Evolutionary conservation across 108 stramenopile genomes (phyloP).

Genomic region (Chaetoceros tenuissimus): DNA sequence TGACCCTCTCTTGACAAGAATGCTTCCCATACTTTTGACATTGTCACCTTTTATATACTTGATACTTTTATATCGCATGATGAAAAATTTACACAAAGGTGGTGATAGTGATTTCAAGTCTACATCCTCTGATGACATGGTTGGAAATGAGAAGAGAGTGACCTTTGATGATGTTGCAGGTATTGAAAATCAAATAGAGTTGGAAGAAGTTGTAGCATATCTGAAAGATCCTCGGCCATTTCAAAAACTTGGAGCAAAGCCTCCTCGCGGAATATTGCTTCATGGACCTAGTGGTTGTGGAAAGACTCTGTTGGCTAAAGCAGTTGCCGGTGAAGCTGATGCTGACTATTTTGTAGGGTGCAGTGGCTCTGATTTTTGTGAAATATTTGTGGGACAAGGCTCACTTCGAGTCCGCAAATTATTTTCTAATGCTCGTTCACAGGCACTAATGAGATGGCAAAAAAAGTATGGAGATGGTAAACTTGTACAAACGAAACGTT

Average conservation of each 20-base stretch:
- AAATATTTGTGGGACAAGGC: slow-evolving; percentile 83
- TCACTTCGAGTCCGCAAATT: slow-evolving; percentile 81
- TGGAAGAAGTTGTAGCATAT: slow-evolving; percentile 80
- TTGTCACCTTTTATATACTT: neutral
- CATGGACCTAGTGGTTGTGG: slow-evolving; percentile 80
- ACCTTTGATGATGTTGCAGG: slow-evolving; percentile 93
- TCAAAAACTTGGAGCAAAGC: slow-evolving; percentile 41
- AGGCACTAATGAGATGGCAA: slow-evolving; percentile 23
- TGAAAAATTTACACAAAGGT: neutral
- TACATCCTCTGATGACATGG: neutral
- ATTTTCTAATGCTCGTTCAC: slow-evolving; percentile 58
- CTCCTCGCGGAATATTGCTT: slow-evolving; percentile 68
- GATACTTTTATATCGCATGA: neutral
- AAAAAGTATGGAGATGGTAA: neutral
- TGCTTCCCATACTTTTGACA: neutral
- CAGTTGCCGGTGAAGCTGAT: slow-evolving; percentile 68
- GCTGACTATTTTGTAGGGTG: slow-evolving; percentile 64
- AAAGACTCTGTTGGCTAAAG: slow-evolving; percentile 72
- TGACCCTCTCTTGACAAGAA: slow-evolving; percentile 17
- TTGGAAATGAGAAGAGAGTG: slow-evolving; percentile 2
- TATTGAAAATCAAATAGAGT: slow-evolving; percentile 73
- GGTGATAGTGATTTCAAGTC: neutral
- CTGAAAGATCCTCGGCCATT: slow-evolving; percentile 45
- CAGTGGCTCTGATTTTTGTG: slow-evolving; percentile 74
- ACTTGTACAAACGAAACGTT: too few relatives aligned